Base-by-base conservation (phyloP, 371 early-diverging fungal genomes). In the Rhizopus arrhizus region DNA sequence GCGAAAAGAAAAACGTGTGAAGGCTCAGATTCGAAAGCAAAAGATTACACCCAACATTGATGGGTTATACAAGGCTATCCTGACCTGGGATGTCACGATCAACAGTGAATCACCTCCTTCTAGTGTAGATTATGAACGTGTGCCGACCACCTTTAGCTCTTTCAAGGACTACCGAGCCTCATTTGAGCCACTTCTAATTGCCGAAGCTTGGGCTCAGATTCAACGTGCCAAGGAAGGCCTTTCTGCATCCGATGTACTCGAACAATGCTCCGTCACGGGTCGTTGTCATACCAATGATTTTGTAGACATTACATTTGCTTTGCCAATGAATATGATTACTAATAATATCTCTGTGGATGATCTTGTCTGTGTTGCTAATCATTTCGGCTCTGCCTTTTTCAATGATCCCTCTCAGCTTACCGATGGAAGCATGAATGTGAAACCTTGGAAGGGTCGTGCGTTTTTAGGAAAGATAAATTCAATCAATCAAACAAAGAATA, bases 171-270 rank as follows among this genome's bases (percentile, higher is more conserved):
- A 97, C 64, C 65, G 70, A 4, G 51, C 60, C 8, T 67, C 75
- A 1, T 91, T 96, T 65, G 94, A 95, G 68, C 95, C 95, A 0
- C 65, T 97, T 43, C 54, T 95, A 43, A 59, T 95, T 13, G 66
- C 93, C 7, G 98, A 97, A 70, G 83, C 88, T 48, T 95, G 95
- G 95, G 80, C 85, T 62, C 92, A 93, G 60, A 64, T 96, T 31
- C 68, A 84, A 58, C 81, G 89, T 9, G 79, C 91, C 1, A 84
- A 85, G 38, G 93, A 93, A 52, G 86, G 89, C 47, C 67, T 73
- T n/a, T 58, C 72, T 2, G 71, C 86, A 34, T 58, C 78, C 4
- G 74, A 80, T 58, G 62, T 75, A 5, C 62, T 85, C 41, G 70
- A 81, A 47, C 53, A 80, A 4, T 70, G 81, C n/a, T 53, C 77